Base-by-base conservation (phyloP, 1,139 yeast genomes). In the Kurtzmaniella quercitrusa region DNA sequence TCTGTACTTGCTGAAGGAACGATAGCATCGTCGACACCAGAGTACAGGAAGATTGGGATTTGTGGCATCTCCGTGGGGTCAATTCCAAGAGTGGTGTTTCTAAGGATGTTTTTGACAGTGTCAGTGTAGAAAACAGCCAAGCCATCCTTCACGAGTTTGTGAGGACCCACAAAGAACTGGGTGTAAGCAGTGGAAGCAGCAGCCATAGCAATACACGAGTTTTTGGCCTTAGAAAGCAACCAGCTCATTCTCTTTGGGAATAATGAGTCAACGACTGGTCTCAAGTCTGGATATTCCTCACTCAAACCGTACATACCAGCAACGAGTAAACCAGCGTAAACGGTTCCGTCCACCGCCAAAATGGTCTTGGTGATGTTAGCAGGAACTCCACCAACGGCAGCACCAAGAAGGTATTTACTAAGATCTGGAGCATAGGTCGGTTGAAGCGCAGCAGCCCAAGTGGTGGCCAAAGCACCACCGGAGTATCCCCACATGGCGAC, bases 41-140 rank as follows among this genome's bases (percentile, higher is more conserved):
- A 73, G 52, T 59, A 67, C 9, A 66, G 53, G 42, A 66, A 66
- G 2, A 68, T 41, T 1, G 73, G 73, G 10, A 66, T 56, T 34
- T 60, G 47, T 1, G 73, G 73, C 25, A 50, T 49, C 39, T 47
- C 51, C 18, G 34, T 50, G 9, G 50, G 46, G 37, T 49, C 43
- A 11, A 54, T 39, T 7, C 59, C 60, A 23, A 62, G 46, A 3
- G 68, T 58, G 41, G 61, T 59, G 3, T 58, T 54, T 23, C 41
- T 41, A 11, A 63, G 36, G 10, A 60, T 48, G 2, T 48, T 41
- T 9, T 38, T 37, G 6, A 57, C 51, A 1, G 49, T 46, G 3
- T 51, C 51, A n/a, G 47, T 44, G 7, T 46, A 15, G 34, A 65
- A 53, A 2, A 59, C 46, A 3, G 17, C 40, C n/a, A 38, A 41